These are phyloP conservation scores for Plectosphaerella cucumerina DNA, from an alignment of 2,329 filamentous ascomycete genomes.

Conservation along the genomic window DNA sequence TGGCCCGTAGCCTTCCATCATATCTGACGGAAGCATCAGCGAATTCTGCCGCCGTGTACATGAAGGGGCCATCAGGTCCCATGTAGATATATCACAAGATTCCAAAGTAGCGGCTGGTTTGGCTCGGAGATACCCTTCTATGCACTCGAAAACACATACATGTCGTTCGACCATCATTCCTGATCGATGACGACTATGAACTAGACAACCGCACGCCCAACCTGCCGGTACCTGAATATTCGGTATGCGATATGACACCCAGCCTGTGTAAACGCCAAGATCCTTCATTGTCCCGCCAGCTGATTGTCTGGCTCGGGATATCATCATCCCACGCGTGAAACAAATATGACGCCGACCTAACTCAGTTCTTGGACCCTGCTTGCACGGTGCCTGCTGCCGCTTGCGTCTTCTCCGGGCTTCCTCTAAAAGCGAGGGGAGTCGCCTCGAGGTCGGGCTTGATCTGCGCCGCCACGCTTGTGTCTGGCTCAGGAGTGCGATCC, in stretches of 20 bases:
- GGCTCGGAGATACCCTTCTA: too few relatives aligned
- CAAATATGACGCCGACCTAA: neutral
- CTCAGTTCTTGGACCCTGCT: conserved; percentile 23
- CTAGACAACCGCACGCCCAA: too few relatives aligned
- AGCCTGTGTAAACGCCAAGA: too few relatives aligned
- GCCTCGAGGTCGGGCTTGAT: conserved; percentile 28
- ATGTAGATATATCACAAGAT: too few relatives aligned
- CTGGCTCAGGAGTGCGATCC: conserved; percentile 10
- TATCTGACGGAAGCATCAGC: neutral
- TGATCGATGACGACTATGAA: too few relatives aligned
- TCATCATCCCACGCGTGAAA: conserved; percentile 3
- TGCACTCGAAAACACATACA: too few relatives aligned
- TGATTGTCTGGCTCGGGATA: conserved; percentile 6
- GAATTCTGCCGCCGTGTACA: neutral
- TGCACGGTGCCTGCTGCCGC: conserved; percentile 24
- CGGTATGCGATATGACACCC: too few relatives aligned
- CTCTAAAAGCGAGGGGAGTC: conserved; percentile 53
- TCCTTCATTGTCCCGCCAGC: too few relatives aligned
- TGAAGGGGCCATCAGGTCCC: too few relatives aligned
- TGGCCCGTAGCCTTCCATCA: neutral
- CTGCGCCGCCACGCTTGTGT: conserved; percentile 8
- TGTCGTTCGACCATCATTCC: too few relatives aligned
- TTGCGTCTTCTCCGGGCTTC: conserved; percentile 55
- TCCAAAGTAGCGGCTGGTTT: too few relatives aligned
- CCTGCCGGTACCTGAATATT: too few relatives aligned